A percentile compares a stretch with the other conserved stretches of the same genome.
phyloP scores from a whole-genome alignment of 2,329 filamentous ascomycete species.

The Aspergillus amoenus region DNA sequence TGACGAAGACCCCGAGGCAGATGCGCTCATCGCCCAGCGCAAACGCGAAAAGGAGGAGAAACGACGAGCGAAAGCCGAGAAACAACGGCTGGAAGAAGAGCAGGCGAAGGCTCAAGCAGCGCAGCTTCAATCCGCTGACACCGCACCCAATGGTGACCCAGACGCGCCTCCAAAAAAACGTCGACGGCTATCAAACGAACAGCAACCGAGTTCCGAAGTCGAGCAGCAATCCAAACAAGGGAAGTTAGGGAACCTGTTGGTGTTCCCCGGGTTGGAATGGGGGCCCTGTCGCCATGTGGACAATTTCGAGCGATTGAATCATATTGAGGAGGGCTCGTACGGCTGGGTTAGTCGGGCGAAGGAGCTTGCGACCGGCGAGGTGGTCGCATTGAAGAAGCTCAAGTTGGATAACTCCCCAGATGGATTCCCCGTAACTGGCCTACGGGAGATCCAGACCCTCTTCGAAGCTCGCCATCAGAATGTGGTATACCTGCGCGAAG shows the following conservation, averaged over 20 bases:
- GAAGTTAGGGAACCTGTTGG: constrained; percentile 63
- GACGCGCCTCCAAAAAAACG: constrained; percentile 55
- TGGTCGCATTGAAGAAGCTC: constrained; percentile 90
- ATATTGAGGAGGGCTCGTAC: constrained; percentile 97
- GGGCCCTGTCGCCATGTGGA: constrained; percentile 73
- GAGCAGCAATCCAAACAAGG: constrained; percentile 22
- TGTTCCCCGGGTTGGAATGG: constrained; percentile 70
- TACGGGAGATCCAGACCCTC: constrained; percentile 91
- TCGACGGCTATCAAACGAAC: constrained; percentile 60
- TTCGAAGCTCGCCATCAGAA: constrained; percentile 78
- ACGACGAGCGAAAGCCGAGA: constrained; percentile 78
- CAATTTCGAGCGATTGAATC: constrained; percentile 88
- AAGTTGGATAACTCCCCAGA: constrained; percentile 81
- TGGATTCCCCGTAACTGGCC: constrained; percentile 85
- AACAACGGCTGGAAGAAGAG: constrained; percentile 43
- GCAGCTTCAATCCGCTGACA: constrained; percentile 16
- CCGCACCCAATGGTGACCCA: constrained; percentile 27
- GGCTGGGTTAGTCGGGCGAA: constrained; percentile 87
- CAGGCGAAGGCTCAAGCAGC: constrained; percentile 28
- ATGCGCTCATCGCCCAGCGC: constrained; percentile 63
- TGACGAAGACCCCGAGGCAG: constrained; percentile 76
- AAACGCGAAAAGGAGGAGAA: constrained; percentile 87
- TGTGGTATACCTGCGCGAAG: constrained; percentile 77
- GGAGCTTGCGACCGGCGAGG: constrained; percentile 68
- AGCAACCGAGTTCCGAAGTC: constrained; percentile 17